Evolutionary conservation across 768 basidiomycete genomes (phyloP).

Genomic region (Boletus barrowsii): DNA sequence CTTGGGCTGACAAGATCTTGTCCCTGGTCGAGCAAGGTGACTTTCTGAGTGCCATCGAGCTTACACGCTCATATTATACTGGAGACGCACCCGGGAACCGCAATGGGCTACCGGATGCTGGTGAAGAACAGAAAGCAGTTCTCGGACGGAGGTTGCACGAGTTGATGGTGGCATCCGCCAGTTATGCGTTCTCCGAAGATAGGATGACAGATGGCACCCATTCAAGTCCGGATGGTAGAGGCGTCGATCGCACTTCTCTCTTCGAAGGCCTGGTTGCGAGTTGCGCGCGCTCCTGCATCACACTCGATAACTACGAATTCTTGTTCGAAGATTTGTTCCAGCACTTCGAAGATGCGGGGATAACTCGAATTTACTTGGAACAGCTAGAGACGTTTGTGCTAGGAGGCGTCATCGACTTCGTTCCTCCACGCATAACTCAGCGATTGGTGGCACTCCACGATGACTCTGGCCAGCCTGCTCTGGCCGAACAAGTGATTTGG

Average conservation of each 20-base stretch:
- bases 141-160: conserved; percentile 76
- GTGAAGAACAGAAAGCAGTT: conserved; percentile 51
- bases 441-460: conserved; percentile 77
- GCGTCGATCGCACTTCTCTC: conserved; percentile 86
- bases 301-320: conserved; percentile 78
- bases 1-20: conserved; percentile 94
- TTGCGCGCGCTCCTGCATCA: conserved; percentile 75
- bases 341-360: conserved; percentile 80
- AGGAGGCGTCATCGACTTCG: conserved; percentile 61
- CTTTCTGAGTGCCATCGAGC: conserved; percentile 86
- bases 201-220: conserved; percentile 91
- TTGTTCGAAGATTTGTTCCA: conserved; percentile 94
- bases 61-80: conserved; percentile 77
- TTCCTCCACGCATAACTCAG: conserved; percentile 89
- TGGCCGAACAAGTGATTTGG: conserved; percentile 90
- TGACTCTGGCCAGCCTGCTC: conserved; percentile 62
- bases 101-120: conserved; percentile 77
- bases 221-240: conserved; percentile 73
- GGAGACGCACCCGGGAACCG: conserved; percentile 80
- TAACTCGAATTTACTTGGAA: conserved; percentile 76
- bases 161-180: conserved; percentile 83
- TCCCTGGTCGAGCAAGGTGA: conserved; percentile 80
- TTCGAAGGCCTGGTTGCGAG: conserved; percentile 85
- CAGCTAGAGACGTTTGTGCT: conserved; percentile 84
- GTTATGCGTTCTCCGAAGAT: conserved; percentile 92